These are phyloP conservation scores for Cyclotella atomus DNA, from an alignment of 108 stramenopile species.

Conservation along the genomic window DNA sequence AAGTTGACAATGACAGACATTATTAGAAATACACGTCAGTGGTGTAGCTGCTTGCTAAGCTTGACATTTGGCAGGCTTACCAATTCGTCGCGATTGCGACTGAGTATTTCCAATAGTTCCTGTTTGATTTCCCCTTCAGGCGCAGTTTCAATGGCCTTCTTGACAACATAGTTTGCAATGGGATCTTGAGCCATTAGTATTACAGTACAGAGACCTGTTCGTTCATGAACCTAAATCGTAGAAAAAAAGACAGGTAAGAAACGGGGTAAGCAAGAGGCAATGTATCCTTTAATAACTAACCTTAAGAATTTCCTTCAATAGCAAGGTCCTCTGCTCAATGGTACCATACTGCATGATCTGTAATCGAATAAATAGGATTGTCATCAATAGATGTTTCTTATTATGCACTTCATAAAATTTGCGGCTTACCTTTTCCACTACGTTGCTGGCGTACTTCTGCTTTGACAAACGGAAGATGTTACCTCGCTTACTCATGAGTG, in stretches of 20 bases:
- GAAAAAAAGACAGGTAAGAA: background rate
- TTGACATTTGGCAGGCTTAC: conserved; percentile 8
- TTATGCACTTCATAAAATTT: no score
- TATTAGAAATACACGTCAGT: background rate
- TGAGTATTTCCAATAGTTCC: conserved; percentile 20
- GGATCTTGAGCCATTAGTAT: conserved; percentile 92
- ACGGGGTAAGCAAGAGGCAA: background rate
- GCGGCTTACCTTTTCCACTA: conserved; percentile 96
- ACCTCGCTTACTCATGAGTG: conserved; percentile 69
- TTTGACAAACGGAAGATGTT: conserved; percentile 76
- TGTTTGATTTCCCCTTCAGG: conserved; percentile 19
- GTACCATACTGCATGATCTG: conserved; percentile 90
- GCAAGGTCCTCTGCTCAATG: conserved; percentile 60
- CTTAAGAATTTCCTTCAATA: conserved; percentile 76
- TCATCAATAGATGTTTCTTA: no score
- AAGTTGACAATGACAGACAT: background rate
- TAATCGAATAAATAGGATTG: no score
- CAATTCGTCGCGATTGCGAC: conserved; percentile 33
- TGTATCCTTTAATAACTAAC: conserved; percentile 46
- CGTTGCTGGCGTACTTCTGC: conserved; percentile 98
- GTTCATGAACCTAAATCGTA: conserved; percentile 17
- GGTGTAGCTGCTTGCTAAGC: background rate
- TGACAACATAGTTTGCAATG: conserved; percentile 95
- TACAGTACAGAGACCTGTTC: conserved; percentile 61
- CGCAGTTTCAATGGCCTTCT: conserved; percentile 46